Evolutionary conservation across 1,139 yeast species (phyloP).

Genomic region (Protomyces macrosporus): DNA sequence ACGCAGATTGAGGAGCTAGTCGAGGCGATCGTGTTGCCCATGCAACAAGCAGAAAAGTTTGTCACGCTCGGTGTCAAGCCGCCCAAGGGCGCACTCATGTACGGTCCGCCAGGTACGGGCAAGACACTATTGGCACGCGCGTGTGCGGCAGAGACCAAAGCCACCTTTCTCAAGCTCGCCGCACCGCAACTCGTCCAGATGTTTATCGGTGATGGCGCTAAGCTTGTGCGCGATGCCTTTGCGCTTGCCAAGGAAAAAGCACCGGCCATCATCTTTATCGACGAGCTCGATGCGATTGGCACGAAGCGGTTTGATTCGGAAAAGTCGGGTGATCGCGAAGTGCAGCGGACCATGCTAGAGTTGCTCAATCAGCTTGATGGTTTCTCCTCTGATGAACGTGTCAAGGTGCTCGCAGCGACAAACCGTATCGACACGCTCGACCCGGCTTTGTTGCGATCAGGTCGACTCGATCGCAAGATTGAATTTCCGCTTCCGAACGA

Average conservation of each 20-base stretch:
- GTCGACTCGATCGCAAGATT: slow-evolving; percentile 94
- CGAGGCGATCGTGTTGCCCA: slow-evolving; percentile 96
- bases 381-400: slow-evolving; percentile 95
- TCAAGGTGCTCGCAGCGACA: slow-evolving; percentile 95
- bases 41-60: slow-evolving; percentile 97
- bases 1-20: slow-evolving; percentile 96
- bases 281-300: slow-evolving; percentile 97
- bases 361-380: slow-evolving; percentile 95
- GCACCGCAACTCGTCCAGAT: slow-evolving; percentile 98
- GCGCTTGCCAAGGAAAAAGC: slow-evolving; percentile 98
- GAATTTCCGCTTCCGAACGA: slow-evolving; percentile 97
- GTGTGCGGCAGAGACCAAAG: slow-evolving; percentile 98
- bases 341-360: slow-evolving; percentile 98
- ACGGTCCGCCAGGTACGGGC: slow-evolving; percentile 99
- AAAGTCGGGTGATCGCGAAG: slow-evolving; percentile 97
- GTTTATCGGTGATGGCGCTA: slow-evolving; percentile 99
- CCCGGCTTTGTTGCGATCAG: slow-evolving; percentile 94
- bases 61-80: slow-evolving; percentile 89
- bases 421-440: slow-evolving; percentile 96
- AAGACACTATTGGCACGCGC: slow-evolving; percentile 95
- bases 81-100: slow-evolving; percentile 90
- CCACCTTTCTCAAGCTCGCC: slow-evolving; percentile 92
- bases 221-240: slow-evolving; percentile 94
- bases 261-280: slow-evolving; percentile 94
- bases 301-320: slow-evolving; percentile 97